Conservation (phyloP, 768 basidiomycete species). For the Boletus eberwhitei region DNA sequence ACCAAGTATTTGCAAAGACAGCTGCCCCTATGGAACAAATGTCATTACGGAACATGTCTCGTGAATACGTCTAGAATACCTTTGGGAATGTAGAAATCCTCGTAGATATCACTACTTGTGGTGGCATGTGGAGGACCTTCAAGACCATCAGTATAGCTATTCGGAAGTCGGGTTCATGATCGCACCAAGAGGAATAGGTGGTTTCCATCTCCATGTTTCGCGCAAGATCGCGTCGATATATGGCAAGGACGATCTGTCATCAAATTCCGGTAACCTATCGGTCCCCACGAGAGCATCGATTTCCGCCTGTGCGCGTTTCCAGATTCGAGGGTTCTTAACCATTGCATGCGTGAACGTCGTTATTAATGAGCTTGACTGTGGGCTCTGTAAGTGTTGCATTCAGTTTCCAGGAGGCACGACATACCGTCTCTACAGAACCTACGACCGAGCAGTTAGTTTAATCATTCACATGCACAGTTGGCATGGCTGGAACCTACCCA, state of each 20-base stretch:
- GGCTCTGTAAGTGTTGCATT: not conserved
- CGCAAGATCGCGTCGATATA: constrained; percentile 12
- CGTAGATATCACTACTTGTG: constrained; percentile 39
- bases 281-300: constrained; percentile 8
- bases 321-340: constrained; percentile 10
- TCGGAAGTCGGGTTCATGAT: not conserved
- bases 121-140: constrained; percentile 18
- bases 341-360: constrained; percentile 11
- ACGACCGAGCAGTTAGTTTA: not conserved
- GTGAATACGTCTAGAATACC: constrained; percentile 23
- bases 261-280: constrained; percentile 7
- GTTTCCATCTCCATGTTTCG: constrained; percentile 13
- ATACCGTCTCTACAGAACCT: constrained; percentile 16
- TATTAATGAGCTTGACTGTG: not conserved
- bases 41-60: not conserved
- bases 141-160: not conserved
- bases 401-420: not conserved
- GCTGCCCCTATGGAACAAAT: constrained; percentile 4
- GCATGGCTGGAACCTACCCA: constrained; percentile 4
- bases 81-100: constrained; percentile 49
- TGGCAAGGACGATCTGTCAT: constrained; percentile 4
- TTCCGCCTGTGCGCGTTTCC: constrained; percentile 9
- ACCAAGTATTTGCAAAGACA: constrained; percentile 17
- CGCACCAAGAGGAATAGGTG: constrained; percentile 4
- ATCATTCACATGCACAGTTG: too few species aligned